Base-by-base conservation (phyloP, 2,329 filamentous ascomycete species). In the Phialophora expanda region DNA sequence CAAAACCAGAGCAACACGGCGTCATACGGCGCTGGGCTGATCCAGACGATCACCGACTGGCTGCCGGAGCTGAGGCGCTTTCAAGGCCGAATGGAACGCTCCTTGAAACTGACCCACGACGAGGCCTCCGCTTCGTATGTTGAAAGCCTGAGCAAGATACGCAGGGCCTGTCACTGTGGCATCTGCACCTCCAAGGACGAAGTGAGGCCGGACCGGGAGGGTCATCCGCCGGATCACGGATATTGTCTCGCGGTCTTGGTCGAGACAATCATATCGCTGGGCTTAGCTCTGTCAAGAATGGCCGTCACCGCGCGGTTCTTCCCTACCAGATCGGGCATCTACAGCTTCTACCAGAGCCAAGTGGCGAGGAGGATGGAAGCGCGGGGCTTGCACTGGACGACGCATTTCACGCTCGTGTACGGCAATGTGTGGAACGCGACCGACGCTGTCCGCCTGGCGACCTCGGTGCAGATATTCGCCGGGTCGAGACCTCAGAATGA, bases 351-450 rank as follows among this genome's bases (percentile, higher is more conserved):
- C 46, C 44, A 62, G 8, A 62, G 62, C 22, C 70, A 72, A 26
- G 69, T 68, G 20, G 57, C 69, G 28, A 69, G 69, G 62, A 48
- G 68, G 46, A 51, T 71, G 54, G 64, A 67, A 26, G 69, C 70
- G 2, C 68, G 66, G 20, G 68, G 68, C 28, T 24, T 57, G 44
- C 66, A 64, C 54, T 66, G 62, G 62, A 65, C 55, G 14, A 46
- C 67, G 60, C 62, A 69, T 46, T 70, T 71, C 57, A 65, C 66
- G 53, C 59, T 70, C n/a, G 62, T 72, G 12, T 72, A 70, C 41
- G 66, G 67, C 54, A 68, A 69, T 38, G 70, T 71, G 34, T 72
- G 70, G 70, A 71, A 71, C 46, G 70, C 67, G 12, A 63, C 64
- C n/a, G 66, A 67, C 56, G 66, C 67, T n/a, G 55, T 68, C 34